Base-by-base conservation (phyloP, 1,139 yeast genomes). In the Kodamaea derodonti region DNA sequence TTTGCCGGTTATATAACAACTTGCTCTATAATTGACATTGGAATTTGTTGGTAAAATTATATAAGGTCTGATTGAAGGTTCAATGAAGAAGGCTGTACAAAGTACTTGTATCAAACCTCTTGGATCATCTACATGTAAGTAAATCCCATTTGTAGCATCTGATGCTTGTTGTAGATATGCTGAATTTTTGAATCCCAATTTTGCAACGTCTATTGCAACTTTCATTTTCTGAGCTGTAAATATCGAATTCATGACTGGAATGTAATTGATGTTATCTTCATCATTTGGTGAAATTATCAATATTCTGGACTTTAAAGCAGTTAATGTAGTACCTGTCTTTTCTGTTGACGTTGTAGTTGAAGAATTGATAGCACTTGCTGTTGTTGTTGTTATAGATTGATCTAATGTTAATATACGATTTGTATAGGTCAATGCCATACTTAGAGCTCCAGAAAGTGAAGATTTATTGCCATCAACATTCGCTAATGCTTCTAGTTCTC, bases 221-320 rank as follows among this genome's bases (percentile, higher is more conserved):
- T 81, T 82, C 81, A 85, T 76, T 58, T 88, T 88, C 48, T 92
- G 97, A 1, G 98, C 96, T 0, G 97, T 94, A 61, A 94, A 94
- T 29, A 92, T 90, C 45, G 94, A 75, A 58, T 94, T 94, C 98
- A 94, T 94, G 31, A 88, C 80, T 4, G 97, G 86, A 28, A 92
- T 86, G 57, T 94, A 94, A 40, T 86, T 86, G 35, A 87, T 67
- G 37, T 80, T 79, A 38, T 80, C 80, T 47, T 87, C 94, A 43
- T 82, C 88, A 42, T 83, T 80, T 14, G 84, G 82, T 36, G 86
- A 81, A 2, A 92, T 69, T 5, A 88, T 75, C 43, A 94, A 58
- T 9, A 92, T 70, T 34, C 97, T 64, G 0, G 95, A 77, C 45
- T 80, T 80, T 58, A 84, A 63, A 2, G 78, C 46, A 3, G 65